phyloP scores from a whole-genome alignment of 805 yeast genomes.

The Starmera caribaea region DNA sequence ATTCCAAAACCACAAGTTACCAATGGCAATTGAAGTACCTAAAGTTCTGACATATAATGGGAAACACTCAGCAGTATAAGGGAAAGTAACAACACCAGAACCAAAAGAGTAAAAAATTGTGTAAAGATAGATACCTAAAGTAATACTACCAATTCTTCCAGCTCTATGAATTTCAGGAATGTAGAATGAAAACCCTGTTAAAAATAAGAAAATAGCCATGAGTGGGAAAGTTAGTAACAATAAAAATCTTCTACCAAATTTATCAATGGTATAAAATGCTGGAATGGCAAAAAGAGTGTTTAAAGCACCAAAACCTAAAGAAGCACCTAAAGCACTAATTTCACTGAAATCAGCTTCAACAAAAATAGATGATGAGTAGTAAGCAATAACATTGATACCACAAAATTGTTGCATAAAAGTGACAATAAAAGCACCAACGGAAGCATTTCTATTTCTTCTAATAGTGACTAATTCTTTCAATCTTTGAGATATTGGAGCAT shows the following conservation, averaged over 20 bases:
- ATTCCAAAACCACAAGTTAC: slow-evolving; percentile 68
- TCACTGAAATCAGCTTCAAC: slow-evolving; percentile 54
- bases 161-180: slow-evolving; percentile 33
- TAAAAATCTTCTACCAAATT: slow-evolving; percentile 61
- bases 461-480: slow-evolving; percentile 52
- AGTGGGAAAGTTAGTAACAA: slow-evolving; percentile 52
- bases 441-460: slow-evolving; percentile 78
- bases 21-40: slow-evolving; percentile 74
- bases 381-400: slow-evolving; percentile 83
- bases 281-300: slow-evolving; percentile 78
- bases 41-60: slow-evolving; percentile 72
- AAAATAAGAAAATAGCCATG: slow-evolving; percentile 48
- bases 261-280: slow-evolving; percentile 72
- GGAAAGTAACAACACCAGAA: slow-evolving; percentile 86
- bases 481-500: slow-evolving; percentile 36
- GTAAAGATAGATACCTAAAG: slow-evolving; percentile 66
- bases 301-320: slow-evolving; percentile 80
- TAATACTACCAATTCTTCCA: slow-evolving; percentile 57
- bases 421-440: slow-evolving; percentile 68
- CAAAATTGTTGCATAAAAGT: slow-evolving; percentile 91
- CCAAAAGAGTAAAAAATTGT: slow-evolving; percentile 72
- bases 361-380: slow-evolving; percentile 74
- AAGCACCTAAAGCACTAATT: slow-evolving; percentile 60
- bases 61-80: slow-evolving; percentile 79
- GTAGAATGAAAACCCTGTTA: slow-evolving; percentile 68